A percentile compares a stretch with the other conserved stretches of the same genome.
Conservation (phyloP, 805 yeast species). For the Metschnikowia bowlesiae region DNA sequence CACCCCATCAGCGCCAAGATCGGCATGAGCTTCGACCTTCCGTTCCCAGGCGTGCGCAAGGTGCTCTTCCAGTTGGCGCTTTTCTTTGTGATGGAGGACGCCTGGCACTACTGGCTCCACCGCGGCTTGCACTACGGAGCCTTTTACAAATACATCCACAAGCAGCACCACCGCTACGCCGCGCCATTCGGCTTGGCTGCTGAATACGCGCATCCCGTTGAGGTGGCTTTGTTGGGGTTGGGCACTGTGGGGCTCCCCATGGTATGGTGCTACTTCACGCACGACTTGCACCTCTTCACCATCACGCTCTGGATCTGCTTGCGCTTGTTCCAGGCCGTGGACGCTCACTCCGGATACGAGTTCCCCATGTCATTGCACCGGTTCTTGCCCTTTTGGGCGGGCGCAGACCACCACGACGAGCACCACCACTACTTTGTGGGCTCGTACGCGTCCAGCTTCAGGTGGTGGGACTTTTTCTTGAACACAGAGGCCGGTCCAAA, state of each 20-base stretch:
- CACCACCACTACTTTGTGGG: constrained; percentile 76
- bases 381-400: constrained; percentile 61
- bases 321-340: constrained; percentile 56
- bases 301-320: constrained; percentile 49
- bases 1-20: constrained; percentile 50
- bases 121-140: constrained; percentile 52
- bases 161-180: constrained; percentile 58
- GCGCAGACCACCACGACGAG: constrained; percentile 59
- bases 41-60: constrained; percentile 45
- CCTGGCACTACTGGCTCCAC: constrained; percentile 61
- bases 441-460: constrained; percentile 88
- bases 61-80: constrained; percentile 44
- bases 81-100: constrained; percentile 52
- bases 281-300: constrained; percentile 48
- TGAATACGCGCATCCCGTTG: constrained; percentile 58
- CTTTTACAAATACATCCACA: constrained; percentile 54
- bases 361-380: constrained; percentile 58
- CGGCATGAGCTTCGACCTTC: constrained; percentile 48
- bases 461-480: constrained; percentile 90
- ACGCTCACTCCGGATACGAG: constrained; percentile 58
- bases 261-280: constrained; percentile 45
- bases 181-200: constrained; percentile 63
- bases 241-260: constrained; percentile 62
- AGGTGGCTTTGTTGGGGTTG: constrained; percentile 52
- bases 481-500: constrained; percentile 88